Evolutionary conservation across 2,329 filamentous ascomycete genomes (phyloP).

Genomic region (Pyrenochaeta sp.): DNA sequence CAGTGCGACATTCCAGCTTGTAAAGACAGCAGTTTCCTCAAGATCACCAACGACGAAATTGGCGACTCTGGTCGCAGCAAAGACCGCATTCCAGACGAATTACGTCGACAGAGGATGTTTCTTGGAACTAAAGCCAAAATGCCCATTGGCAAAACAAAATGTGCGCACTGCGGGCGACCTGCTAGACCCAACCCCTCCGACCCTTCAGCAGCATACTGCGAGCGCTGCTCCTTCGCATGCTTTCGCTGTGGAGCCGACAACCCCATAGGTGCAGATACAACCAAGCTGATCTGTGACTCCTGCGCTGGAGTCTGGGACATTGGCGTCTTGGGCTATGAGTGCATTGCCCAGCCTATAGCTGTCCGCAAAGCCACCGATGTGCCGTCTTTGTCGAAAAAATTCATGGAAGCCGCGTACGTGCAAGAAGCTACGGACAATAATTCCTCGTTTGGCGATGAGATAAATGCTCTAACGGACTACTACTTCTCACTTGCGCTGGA

Average conservation of each 20-base stretch:
- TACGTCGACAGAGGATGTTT: constrained; percentile 38
- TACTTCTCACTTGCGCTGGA: constrained; percentile 37
- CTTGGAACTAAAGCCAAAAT: constrained; percentile 7
- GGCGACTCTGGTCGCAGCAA: constrained; percentile 50
- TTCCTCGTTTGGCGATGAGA: constrained; percentile 39
- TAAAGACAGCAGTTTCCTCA: constrained; percentile 39
- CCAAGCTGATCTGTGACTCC: constrained; percentile 32
- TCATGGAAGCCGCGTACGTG: constrained; percentile 13
- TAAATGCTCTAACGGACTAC: constrained; percentile 46
- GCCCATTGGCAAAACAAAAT: constrained; percentile 41
- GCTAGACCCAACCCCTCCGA: constrained; percentile 30
- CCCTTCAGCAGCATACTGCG: constrained; percentile 38
- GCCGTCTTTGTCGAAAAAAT: constrained; percentile 22
- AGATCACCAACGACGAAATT: constrained; percentile 45
- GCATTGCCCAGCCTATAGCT: constrained; percentile 19
- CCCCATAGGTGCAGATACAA: constrained; percentile 20
- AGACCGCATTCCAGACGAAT: constrained; percentile 52
- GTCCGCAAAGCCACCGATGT: constrained; percentile 8
- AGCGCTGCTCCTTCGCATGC: constrained; percentile 52
- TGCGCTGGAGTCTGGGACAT: constrained; percentile 48
- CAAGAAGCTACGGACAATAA: constrained; percentile 18
- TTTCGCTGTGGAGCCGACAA: constrained; percentile 47
- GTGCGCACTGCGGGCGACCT: constrained; percentile 41
- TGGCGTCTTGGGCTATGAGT: constrained; percentile 50
- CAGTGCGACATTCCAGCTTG: constrained; percentile 38